A percentile compares a stretch with the other conserved stretches of the same genome.
Evolutionary conservation across 176 grass and related monocot genomes (phyloP).

Genomic region (Zoysia pacifica): DNA sequence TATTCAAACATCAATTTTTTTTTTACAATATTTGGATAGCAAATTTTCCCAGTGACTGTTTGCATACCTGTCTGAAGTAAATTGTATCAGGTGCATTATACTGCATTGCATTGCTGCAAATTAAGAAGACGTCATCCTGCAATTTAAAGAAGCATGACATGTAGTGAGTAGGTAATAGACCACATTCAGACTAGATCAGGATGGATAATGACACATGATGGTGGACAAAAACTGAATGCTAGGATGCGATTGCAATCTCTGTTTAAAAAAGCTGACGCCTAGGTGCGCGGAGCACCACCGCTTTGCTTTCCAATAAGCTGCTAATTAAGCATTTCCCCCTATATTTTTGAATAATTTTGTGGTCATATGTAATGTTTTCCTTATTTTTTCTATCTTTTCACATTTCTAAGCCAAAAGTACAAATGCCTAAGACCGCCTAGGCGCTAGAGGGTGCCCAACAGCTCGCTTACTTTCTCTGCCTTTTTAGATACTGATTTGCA

Average conservation of each 20-base stretch:
- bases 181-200: not conserved
- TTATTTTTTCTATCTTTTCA: too few relatives aligned
- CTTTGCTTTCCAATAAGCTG: too few relatives aligned
- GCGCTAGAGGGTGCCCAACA: too few relatives aligned
- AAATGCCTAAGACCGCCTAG: too few relatives aligned
- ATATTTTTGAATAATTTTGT: too few relatives aligned
- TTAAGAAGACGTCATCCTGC: conserved; percentile 98
- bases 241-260: not conserved
- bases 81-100: conserved; percentile 98
- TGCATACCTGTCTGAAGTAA: conserved; percentile 94
- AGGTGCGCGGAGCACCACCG: too few relatives aligned
- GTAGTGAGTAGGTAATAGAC: not conserved
- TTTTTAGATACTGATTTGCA: not conserved
- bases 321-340: too few relatives aligned
- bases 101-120: conserved; percentile 98
- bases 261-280: too few relatives aligned
- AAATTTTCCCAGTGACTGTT: conserved; percentile 19
- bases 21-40: not conserved
- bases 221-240: not conserved
- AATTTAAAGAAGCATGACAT: conserved; percentile 44
- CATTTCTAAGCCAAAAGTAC: too few relatives aligned
- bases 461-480: too few relatives aligned
- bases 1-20: not conserved
- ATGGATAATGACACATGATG: not conserved
- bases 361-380: too few relatives aligned